Evolutionary conservation across 2,329 filamentous ascomycete genomes (phyloP).

Genomic region (Colletotrichum tanaceti): DNA sequence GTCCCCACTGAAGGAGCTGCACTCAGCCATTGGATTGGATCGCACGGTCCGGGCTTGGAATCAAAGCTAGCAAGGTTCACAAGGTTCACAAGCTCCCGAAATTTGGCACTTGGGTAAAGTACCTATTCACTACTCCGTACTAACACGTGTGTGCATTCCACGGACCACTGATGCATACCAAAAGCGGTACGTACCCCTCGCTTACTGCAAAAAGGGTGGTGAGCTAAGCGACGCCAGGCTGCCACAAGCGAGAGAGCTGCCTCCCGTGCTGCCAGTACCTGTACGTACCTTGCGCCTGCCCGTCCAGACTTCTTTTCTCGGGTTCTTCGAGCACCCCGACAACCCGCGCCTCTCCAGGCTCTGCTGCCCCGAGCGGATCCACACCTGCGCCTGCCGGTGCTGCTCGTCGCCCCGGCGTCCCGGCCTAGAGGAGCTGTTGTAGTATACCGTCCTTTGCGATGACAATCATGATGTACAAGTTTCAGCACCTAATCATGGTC

Average conservation of each 20-base stretch:
- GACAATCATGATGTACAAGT: too few species aligned
- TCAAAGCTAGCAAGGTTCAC: neutral
- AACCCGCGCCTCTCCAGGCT: constrained; percentile 25
- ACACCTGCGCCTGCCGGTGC: constrained; percentile 17
- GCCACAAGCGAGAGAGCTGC: constrained; percentile 35
- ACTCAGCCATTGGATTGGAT: constrained; percentile 1
- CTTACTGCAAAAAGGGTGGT: neutral
- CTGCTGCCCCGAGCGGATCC: neutral
- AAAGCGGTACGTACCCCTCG: neutral
- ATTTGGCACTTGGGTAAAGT: too few species aligned
- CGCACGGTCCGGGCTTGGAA: neutral
- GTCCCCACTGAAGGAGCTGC: neutral
- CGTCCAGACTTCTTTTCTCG: constrained; percentile 15
- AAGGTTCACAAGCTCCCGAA: constrained; percentile 21
- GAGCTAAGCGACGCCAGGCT: constrained; percentile 8
- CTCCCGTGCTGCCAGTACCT: too few species aligned
- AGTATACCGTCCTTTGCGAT: too few species aligned
- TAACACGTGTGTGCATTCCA: too few species aligned
- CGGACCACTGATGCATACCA: too few species aligned
- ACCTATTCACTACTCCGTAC: too few species aligned
- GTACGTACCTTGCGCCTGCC: neutral
- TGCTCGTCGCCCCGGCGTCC: constrained; percentile 7
- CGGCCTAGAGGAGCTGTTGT: neutral
- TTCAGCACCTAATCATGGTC: neutral
- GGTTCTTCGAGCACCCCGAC: constrained; percentile 38